A percentile compares a stretch with the other conserved stretches of the same genome.
phyloP scores from a whole-genome alignment of 169 alveolate genomes.

The Plasmodium malariae region DNA sequence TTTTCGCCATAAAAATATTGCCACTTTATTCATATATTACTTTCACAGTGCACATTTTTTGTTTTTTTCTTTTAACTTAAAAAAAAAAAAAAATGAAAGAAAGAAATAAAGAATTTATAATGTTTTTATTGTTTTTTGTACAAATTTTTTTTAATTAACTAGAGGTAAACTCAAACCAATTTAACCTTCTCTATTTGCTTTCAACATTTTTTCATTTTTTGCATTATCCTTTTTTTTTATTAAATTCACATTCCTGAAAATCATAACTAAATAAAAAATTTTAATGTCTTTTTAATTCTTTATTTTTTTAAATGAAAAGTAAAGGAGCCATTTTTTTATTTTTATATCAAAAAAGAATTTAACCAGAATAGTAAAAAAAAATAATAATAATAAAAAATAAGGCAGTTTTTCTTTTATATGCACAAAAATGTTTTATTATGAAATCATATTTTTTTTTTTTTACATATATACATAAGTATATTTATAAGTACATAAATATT shows the following conservation, averaged over 20 bases:
- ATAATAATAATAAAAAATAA: conserved; percentile 2
- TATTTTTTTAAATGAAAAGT: neutral
- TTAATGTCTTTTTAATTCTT: conserved; percentile 31
- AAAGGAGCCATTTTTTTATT: neutral
- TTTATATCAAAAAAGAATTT: no score
- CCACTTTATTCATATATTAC: neutral
- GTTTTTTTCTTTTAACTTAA: neutral
- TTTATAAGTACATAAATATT: conserved; percentile 21
- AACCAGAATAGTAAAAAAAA: neutral
- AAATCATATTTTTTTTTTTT: neutral
- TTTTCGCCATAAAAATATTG: conserved; percentile 14
- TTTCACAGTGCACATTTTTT: neutral
- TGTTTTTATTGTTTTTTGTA: neutral
- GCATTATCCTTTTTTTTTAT: conserved; percentile 8
- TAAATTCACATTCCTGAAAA: neutral
- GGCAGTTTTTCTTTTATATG: neutral
- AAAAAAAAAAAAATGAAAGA: neutral
- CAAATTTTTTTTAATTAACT: neutral
- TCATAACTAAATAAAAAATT: neutral
- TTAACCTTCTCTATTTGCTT: neutral
- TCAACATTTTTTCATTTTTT: neutral
- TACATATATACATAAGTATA: neutral
- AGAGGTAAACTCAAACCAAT: neutral
- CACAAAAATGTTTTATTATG: neutral
- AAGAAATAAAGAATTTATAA: neutral